Evolutionary conservation across 371 early-diverging fungal species (phyloP).

Genomic region (Saksenaea oblongispora): DNA sequence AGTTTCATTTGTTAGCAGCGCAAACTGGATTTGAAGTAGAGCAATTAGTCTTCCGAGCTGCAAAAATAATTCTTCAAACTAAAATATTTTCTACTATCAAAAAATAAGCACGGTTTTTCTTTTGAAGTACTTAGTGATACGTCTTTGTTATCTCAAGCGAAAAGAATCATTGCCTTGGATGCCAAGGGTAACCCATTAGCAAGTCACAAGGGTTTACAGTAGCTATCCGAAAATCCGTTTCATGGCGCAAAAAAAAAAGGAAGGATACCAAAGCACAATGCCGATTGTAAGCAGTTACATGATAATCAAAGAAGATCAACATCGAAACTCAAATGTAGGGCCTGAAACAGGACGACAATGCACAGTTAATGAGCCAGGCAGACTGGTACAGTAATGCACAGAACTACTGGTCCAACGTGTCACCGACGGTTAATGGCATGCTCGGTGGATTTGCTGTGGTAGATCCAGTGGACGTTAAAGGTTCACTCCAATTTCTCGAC

Average conservation of each 20-base stretch:
- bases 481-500: constrained; percentile 69
- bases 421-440: constrained; percentile 84
- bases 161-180: no score
- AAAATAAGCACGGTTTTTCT: no score
- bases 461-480: constrained; percentile 73
- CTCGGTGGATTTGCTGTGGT: constrained; percentile 83
- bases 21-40: no score
- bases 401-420: constrained; percentile 79
- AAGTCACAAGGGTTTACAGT: background rate
- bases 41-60: no score
- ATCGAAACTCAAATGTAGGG: constrained; percentile 8
- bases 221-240: background rate
- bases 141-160: no score
- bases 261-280: background rate
- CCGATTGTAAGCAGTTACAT: constrained; percentile 5
- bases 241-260: background rate
- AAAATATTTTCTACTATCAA: no score
- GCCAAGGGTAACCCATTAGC: no score
- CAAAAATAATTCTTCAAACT: no score
- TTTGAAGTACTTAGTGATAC: no score
- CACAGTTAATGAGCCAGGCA: constrained; percentile 32
- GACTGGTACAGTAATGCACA: constrained; percentile 89
- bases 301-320: background rate
- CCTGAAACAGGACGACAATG: constrained; percentile 21
- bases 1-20: no score